Evolutionary conservation across 2,329 filamentous ascomycete genomes (phyloP).

Genomic region (Huntiella abstrusa): DNA sequence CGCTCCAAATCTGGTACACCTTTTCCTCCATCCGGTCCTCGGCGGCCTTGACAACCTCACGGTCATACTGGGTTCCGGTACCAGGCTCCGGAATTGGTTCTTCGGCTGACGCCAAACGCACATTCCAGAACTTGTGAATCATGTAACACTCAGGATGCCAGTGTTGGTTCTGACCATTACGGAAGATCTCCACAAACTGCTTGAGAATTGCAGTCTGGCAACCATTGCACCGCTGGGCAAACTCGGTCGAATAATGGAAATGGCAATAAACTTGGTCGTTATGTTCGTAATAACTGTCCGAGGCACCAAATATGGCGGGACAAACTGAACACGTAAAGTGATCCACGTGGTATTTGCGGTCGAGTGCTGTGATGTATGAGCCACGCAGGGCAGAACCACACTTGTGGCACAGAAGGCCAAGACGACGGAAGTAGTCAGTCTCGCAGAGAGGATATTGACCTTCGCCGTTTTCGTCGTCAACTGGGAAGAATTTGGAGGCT

Average conservation of each 20-base stretch:
- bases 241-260: conserved; percentile 95
- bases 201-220: conserved; percentile 95
- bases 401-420: conserved; percentile 78
- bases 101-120: conserved; percentile 37
- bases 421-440: conserved; percentile 86
- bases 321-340: conserved; percentile 98
- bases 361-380: conserved; percentile 93
- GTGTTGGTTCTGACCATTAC: conserved; percentile 94
- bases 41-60: conserved; percentile 58
- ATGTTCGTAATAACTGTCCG: conserved; percentile 98
- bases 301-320: conserved; percentile 90
- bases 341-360: conserved; percentile 97
- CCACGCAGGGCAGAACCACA: conserved; percentile 85
- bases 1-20: conserved; percentile 96
- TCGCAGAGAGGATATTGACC: conserved; percentile 92
- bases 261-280: conserved; percentile 94
- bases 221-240: conserved; percentile 88
- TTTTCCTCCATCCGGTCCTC: conserved; percentile 96
- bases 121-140: conserved; percentile 99
- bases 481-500: conserved; percentile 95
- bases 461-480: conserved; percentile 71
- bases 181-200: conserved; percentile 97
- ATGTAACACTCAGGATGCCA: conserved; percentile 99
- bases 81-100: conserved; percentile 7
- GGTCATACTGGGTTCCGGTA: conserved; percentile 23